Conservation (phyloP, 805 yeast genomes). For the Millerozyma acaciae region DNA sequence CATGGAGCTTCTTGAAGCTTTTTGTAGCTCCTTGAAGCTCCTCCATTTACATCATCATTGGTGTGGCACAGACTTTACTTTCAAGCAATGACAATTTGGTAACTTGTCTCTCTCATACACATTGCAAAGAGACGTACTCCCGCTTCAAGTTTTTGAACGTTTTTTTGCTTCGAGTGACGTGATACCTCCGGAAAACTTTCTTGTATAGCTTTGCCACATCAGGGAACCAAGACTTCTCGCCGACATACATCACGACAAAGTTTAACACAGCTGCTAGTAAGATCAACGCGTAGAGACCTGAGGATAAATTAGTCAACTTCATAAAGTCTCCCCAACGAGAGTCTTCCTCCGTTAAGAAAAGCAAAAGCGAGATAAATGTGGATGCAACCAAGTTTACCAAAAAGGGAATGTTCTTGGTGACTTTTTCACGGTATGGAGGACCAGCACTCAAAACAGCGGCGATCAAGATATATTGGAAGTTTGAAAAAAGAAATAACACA, state of each 20-base stretch:
- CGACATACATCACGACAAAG: conserved; percentile 42
- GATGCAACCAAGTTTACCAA: conserved; percentile 56
- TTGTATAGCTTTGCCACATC: conserved; percentile 38
- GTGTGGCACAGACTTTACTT: too few relatives aligned
- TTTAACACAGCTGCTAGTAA: conserved; percentile 45
- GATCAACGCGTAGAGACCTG: conserved; percentile 49
- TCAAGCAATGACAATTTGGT: too few relatives aligned
- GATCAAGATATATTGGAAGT: conserved; percentile 82
- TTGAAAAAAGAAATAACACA: conserved; percentile 70
- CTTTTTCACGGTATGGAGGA: conserved; percentile 85
- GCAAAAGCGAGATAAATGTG: conserved; percentile 41
- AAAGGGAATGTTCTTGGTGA: conserved; percentile 65
- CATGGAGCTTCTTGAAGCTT: too few relatives aligned
- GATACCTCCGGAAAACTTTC: conserved; percentile 21
- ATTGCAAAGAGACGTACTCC: conserved; percentile 4
- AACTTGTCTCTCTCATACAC: too few relatives aligned
- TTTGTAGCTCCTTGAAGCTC: too few relatives aligned
- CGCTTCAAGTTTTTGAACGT: conserved; percentile 33
- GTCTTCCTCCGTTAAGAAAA: conserved; percentile 54
- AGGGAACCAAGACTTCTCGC: conserved; percentile 44
- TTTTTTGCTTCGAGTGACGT: conserved; percentile 31
- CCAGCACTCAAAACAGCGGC: conserved; percentile 88
- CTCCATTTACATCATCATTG: too few relatives aligned
- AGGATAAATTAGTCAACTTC: conserved; percentile 66
- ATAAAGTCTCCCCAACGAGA: conserved; percentile 61